A percentile compares a stretch with the other conserved stretches of the same genome.
Conservation (phyloP, 2,329 filamentous ascomycete genomes). For the Cordyceps militaris region DNA sequence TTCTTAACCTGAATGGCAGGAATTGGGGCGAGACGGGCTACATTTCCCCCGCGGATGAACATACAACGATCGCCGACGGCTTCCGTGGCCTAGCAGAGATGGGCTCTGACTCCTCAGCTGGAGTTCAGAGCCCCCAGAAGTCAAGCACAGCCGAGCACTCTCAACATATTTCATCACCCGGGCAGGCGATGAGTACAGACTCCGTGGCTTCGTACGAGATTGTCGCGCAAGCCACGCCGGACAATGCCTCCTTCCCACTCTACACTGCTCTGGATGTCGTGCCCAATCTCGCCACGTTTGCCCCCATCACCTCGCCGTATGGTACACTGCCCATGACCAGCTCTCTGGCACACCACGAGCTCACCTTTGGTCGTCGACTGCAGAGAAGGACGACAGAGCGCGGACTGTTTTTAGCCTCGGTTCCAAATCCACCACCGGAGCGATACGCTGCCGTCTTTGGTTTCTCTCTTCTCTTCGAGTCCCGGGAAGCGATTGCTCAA, state of each 20-base stretch:
- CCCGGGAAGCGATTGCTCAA: constrained; percentile 38
- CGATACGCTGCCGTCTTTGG: constrained; percentile 55
- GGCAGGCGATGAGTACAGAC: constrained; percentile 7
- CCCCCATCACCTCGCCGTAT: constrained; percentile 18
- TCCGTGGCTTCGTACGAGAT: constrained; percentile 35
- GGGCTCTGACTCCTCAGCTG: constrained; percentile 3
- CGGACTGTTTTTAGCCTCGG: constrained; percentile 50
- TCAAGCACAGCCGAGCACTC: constrained; percentile 10
- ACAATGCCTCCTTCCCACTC: constrained; percentile 49
- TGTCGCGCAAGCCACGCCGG: constrained; percentile 42
- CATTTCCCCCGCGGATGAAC: constrained; percentile 13
- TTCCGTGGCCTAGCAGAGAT: background rate
- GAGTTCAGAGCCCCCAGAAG: background rate
- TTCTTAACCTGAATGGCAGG: constrained; percentile 48
- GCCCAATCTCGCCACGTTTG: constrained; percentile 4
- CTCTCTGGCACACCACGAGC: constrained; percentile 57
- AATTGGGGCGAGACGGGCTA: constrained; percentile 28
- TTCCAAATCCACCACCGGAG: constrained; percentile 40
- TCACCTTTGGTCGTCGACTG: constrained; percentile 62
- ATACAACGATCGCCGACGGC: constrained; percentile 2
- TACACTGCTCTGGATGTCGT: constrained; percentile 21
- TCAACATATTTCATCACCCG: background rate
- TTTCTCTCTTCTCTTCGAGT: constrained; percentile 58
- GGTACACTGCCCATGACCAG: constrained; percentile 35
- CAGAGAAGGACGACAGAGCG: constrained; percentile 59